Conservation (phyloP, 257 asterid species). For the Nicotiana tabacum region DNA sequence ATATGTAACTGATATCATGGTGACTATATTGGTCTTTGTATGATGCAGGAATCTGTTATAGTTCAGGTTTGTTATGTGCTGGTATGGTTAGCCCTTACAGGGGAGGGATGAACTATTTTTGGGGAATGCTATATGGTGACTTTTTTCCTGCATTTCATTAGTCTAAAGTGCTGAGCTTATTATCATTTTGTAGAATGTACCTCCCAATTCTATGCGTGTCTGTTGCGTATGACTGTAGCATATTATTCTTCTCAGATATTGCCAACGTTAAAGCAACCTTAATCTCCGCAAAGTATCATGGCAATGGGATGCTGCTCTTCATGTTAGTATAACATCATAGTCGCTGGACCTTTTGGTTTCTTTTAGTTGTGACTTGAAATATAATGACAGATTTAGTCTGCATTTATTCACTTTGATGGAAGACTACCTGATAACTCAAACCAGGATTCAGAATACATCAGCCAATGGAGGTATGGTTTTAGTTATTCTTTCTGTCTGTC, state of each 20-base stretch:
- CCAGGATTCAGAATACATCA: slow-evolving; percentile 5
- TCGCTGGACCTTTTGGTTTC: neutral
- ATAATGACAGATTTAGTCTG: neutral
- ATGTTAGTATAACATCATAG: neutral
- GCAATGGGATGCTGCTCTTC: neutral
- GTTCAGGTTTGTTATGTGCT: neutral
- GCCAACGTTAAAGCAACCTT: neutral
- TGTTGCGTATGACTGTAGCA: neutral
- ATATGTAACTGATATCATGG: slow-evolving; percentile 9
- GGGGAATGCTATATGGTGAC: neutral
- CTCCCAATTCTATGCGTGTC: neutral
- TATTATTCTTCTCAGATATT: neutral
- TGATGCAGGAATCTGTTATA: slow-evolving; percentile 20
- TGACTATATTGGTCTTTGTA: slow-evolving; percentile 15
- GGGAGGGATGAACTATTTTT: neutral
- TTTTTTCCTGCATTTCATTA: neutral
- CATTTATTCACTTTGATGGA: neutral
- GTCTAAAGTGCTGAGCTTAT: neutral
- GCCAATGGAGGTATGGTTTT: neutral
- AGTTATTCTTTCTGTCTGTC: neutral
- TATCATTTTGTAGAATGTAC: neutral
- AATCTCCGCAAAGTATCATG: neutral
- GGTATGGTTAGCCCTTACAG: neutral
- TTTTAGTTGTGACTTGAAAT: neutral
- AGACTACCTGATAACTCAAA: neutral